phyloP scores from a whole-genome alignment of 345 rosid species.

The Salix brachista region DNA sequence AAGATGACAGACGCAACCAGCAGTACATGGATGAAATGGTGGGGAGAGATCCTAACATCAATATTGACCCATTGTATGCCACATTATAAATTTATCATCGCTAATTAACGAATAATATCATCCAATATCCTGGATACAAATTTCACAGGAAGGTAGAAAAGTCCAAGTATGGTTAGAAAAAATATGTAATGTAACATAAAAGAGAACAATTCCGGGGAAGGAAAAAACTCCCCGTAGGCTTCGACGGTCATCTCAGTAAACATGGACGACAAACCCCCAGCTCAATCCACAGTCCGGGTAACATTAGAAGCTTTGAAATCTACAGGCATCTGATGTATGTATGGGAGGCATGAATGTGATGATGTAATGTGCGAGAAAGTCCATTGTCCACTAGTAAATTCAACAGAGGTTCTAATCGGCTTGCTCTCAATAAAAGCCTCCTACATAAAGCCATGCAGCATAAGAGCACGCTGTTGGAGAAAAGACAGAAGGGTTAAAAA shows the following conservation, averaged over 20 bases:
- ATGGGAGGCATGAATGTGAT: neutral
- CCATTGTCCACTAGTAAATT: neutral
- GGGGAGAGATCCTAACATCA: neutral
- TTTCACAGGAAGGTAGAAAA: neutral
- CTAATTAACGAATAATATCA: neutral
- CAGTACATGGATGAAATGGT: neutral
- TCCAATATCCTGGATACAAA: neutral
- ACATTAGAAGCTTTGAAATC: neutral
- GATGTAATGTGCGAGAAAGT: neutral
- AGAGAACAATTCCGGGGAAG: neutral
- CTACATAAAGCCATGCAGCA: neutral
- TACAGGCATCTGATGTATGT: neutral
- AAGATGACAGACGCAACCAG: neutral
- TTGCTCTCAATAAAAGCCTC: neutral
- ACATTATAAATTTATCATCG: neutral
- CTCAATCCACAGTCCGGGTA: neutral
- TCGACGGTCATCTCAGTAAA: neutral
- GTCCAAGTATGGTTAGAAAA: neutral
- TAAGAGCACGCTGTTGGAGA: neutral
- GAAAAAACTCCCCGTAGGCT: neutral
- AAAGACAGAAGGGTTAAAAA: neutral
- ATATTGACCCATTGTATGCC: neutral
- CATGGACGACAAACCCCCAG: neutral
- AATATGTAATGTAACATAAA: neutral
- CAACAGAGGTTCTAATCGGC: neutral